These are phyloP conservation scores for Nicotiana obtusifolia DNA, from an alignment of 257 asterid species.

Conservation along the genomic window DNA sequence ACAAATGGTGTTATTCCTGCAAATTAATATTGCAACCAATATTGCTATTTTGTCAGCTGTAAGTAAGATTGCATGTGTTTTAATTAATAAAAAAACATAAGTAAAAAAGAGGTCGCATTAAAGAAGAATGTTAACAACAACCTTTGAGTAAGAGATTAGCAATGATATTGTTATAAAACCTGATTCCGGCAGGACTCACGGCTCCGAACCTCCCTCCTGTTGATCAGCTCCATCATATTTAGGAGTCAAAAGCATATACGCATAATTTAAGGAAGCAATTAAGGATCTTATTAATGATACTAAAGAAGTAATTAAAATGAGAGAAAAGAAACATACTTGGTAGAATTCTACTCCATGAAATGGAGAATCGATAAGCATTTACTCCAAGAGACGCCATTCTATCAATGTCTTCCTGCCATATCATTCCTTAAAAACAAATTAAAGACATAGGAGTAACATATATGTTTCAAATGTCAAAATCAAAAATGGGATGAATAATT, in stretches of 20 bases:
- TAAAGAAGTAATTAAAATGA: neutral
- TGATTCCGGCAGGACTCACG: conserved; percentile 43
- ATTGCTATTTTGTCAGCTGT: neutral
- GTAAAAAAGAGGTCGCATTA: neutral
- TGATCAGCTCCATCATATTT: neutral
- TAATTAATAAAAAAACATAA: neutral
- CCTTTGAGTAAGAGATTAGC: conserved; percentile 53
- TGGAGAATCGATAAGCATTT: conserved; percentile 59
- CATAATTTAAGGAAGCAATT: neutral
- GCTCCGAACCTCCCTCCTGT: conserved; percentile 56
- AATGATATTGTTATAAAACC: conserved; percentile 47
- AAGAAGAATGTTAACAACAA: neutral
- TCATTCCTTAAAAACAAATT: neutral
- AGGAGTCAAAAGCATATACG: neutral
- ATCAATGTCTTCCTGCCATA: conserved; percentile 59
- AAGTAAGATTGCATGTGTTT: neutral
- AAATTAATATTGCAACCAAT: neutral
- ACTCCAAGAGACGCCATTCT: conserved; percentile 60
- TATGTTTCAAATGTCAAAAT: neutral
- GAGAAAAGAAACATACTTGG: conserved; percentile 27
- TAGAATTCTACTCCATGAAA: conserved; percentile 76
- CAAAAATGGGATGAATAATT: neutral
- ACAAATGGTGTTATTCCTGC: conserved; percentile 36
- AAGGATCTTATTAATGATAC: no score
- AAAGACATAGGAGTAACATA: neutral